phyloP scores from a whole-genome alignment of 345 rosid species.

The Citrus hindsii region DNA sequence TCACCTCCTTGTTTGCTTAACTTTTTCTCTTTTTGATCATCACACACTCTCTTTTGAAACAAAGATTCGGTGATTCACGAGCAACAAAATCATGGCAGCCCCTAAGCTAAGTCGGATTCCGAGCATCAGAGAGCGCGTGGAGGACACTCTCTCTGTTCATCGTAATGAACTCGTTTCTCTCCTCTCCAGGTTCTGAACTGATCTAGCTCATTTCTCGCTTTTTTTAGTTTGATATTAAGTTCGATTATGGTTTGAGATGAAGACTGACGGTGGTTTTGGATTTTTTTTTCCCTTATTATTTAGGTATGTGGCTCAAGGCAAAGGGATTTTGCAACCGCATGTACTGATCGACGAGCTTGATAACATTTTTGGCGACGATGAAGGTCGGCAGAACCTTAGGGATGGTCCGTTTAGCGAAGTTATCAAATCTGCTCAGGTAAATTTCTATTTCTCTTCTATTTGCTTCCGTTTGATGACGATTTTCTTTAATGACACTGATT shows the following conservation, averaged over 20 bases:
- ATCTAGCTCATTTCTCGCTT: not conserved
- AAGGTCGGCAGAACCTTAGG: slow-evolving; percentile 38
- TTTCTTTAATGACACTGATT: not conserved
- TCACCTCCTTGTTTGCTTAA: not conserved
- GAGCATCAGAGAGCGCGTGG: slow-evolving; percentile 86
- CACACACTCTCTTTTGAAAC: not conserved
- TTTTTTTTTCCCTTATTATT: not conserved
- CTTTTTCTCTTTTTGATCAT: not conserved
- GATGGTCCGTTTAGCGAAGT: slow-evolving; percentile 77
- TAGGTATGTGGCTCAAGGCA: slow-evolving; percentile 94
- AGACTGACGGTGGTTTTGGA: slow-evolving; percentile 6
- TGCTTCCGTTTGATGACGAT: not conserved
- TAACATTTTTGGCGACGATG: slow-evolving; percentile 50
- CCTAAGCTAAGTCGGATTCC: slow-evolving; percentile 53
- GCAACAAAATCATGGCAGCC: slow-evolving; percentile 36
- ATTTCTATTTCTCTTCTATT: too few relatives aligned
- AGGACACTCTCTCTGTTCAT: slow-evolving; percentile 81
- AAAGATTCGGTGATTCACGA: not conserved
- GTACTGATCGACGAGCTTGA: slow-evolving; percentile 82
- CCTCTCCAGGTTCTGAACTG: slow-evolving; percentile 70
- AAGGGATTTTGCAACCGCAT: slow-evolving; percentile 88
- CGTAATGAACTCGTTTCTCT: slow-evolving; percentile 92
- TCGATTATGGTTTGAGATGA: slow-evolving; percentile 1
- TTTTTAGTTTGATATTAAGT: not conserved
- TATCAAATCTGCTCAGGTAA: slow-evolving; percentile 73